These are phyloP conservation scores for Cryptococcus sp. DNA, from an alignment of 1,284 basidiomycete genomes.

Conservation along the genomic window DNA sequence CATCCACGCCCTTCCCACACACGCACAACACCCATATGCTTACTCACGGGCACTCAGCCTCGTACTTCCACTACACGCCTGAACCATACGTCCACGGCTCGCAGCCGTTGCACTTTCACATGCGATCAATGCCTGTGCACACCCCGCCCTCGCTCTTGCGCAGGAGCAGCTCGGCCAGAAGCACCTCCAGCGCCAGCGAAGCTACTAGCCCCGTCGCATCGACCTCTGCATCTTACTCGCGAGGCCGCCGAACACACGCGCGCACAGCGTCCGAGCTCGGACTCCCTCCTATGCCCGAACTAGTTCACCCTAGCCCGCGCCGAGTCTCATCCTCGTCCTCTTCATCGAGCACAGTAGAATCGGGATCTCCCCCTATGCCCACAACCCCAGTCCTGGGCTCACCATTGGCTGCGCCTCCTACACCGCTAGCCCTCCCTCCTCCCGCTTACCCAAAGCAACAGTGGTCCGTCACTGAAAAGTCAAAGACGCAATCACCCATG, in stretches of 20 bases:
- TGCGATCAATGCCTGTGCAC: constrained; percentile 28
- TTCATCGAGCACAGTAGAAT: constrained; percentile 1
- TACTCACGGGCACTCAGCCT: constrained; percentile 8
- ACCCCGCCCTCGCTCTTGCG: constrained; percentile 40
- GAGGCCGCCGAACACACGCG: not conserved
- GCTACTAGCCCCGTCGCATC: not conserved
- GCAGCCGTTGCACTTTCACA: constrained; percentile 39
- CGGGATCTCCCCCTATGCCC: constrained; percentile 10
- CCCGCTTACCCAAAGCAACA: not conserved
- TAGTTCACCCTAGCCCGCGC: not conserved
- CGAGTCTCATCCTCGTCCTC: constrained; percentile 9
- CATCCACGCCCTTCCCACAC: constrained; percentile 32
- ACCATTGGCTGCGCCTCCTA: not conserved
- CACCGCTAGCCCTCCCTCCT: constrained; percentile 6
- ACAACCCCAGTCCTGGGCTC: constrained; percentile 4
- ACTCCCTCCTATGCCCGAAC: not conserved
- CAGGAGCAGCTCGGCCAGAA: constrained; percentile 9
- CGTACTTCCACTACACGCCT: constrained; percentile 12
- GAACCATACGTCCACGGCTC: constrained; percentile 16
- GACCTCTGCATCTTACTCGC: not conserved
- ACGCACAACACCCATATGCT: constrained; percentile 14
- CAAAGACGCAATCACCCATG: not conserved
- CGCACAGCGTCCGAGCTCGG: not conserved
- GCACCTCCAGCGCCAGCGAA: constrained; percentile 6
- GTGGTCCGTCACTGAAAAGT: not conserved